Evolutionary conservation across 1,139 yeast genomes (phyloP), one percentile per base, ranked within the genome.

Genomic region (Pichia sp.): DNA sequence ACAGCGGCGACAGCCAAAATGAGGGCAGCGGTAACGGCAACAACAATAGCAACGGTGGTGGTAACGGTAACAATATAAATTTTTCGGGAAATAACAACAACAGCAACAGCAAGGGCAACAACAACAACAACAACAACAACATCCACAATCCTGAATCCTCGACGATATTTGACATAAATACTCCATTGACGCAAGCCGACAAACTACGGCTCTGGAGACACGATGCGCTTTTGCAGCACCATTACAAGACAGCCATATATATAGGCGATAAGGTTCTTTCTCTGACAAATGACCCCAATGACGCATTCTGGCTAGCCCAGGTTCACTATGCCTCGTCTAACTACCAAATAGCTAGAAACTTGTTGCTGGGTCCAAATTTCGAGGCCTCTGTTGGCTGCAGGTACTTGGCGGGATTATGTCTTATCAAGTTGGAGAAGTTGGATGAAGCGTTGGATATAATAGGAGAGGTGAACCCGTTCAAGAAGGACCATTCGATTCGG

Each of bases 231-330:
- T 85, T 87, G 85, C 97, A 92, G 64, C 98, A 92, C 67, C 96
- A 92, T 60, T 88, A 88, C 68, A 79, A 79, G 50, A 89, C 98
- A 0, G 98, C 99, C 0, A 95, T 87, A 64, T 90, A 84, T 66
- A 81, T 95, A 38, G 99, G 97, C 11, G 97, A 93, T 72, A 93
- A 92, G 64, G 88, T 95, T 8, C 76, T 87, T 49, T 82, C 92
- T 0, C 72, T 92, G 57, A 87, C 92, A 1, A 79, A 81, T 59
- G 97, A 92, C 65, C 87, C 97, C 15, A 88, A 87, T 64, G 98
- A 93, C 69, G 97, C 97, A 13, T 92, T 90, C 69, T 93, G 98
- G 97, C 75, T 93, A 46, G 97, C 96, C 0, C 97, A 93, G 70
- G 95, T 88, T 2, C 85, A 87, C 67, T 89, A 84, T 69, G 74